phyloP scores from a whole-genome alignment of 2,329 filamentous ascomycete species.

The Neofusicoccum cordaticola region DNA sequence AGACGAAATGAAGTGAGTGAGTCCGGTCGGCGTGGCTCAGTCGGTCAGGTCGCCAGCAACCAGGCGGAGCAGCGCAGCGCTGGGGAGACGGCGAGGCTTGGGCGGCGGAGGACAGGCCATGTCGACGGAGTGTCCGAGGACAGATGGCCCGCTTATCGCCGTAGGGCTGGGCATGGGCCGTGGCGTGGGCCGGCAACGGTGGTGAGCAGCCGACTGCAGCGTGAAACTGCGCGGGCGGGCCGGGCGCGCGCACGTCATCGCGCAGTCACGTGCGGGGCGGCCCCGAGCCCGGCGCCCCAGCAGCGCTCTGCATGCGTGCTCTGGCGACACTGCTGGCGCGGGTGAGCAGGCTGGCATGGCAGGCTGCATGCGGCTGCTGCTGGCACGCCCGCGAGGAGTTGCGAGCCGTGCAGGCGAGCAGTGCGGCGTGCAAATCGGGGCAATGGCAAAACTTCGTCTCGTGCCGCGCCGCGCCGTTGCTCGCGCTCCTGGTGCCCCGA shows the following conservation, averaged over 20 bases:
- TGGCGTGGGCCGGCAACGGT: conserved; percentile 1
- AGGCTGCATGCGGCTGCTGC: no score
- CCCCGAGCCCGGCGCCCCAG: no score
- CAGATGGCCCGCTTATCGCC: neutral
- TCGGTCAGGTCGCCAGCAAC: neutral
- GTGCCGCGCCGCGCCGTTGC: neutral
- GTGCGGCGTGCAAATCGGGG: no score
- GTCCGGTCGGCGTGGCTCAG: neutral
- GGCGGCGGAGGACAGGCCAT: neutral
- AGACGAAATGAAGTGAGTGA: neutral
- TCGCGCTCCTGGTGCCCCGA: no score
- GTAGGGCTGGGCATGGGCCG: neutral
- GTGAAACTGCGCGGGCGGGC: neutral
- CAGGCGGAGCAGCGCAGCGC: neutral
- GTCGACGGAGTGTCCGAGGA: neutral
- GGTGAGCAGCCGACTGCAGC: neutral
- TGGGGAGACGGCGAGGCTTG: neutral
- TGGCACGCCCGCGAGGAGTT: no score
- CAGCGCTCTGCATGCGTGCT: no score
- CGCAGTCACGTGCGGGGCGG: no score
- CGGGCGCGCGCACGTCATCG: neutral
- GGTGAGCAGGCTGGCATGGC: no score
- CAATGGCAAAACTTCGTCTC: conserved; percentile 3
- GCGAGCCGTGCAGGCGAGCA: no score
- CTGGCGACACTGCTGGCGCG: no score